phyloP scores from a whole-genome alignment of 177 flowering plant species.

The Vitis hybrid region DNA sequence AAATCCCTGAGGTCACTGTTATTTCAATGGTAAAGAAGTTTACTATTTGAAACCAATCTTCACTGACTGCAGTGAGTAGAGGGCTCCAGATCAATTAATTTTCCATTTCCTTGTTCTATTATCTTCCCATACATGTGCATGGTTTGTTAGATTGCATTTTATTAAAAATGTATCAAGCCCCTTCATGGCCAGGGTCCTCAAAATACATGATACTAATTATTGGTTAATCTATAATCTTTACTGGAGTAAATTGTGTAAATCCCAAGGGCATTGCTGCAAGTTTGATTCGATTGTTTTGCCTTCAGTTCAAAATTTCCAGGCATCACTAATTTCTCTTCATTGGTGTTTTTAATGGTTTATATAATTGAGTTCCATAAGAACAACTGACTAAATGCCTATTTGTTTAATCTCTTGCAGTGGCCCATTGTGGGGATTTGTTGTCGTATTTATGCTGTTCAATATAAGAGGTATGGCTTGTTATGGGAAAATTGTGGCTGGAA shows the following conservation, averaged over 20 bases:
- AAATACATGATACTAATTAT: not conserved
- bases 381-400: conserved; percentile 4
- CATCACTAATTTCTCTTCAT: not conserved
- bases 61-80: too few species aligned
- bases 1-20: too few species aligned
- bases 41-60: too few species aligned
- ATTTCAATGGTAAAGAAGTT: too few species aligned
- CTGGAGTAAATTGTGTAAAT: not conserved
- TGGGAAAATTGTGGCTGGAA: not conserved
- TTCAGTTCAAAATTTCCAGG: not conserved
- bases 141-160: not conserved
- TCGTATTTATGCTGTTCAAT: conserved; percentile 91
- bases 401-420: conserved; percentile 59
- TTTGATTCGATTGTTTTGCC: not conserved
- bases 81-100: too few species aligned
- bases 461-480: conserved; percentile 56
- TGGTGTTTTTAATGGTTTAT: not conserved
- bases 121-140: too few species aligned
- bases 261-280: not conserved
- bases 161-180: not conserved
- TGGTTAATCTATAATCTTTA: not conserved
- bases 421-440: conserved; percentile 97
- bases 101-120: too few species aligned
- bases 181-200: too few species aligned
- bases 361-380: not conserved